Evolutionary conservation across 169 alveolate genomes (phyloP), one percentile per base, ranked within the genome.

Genomic region (Plasmodium billcollinsi): DNA sequence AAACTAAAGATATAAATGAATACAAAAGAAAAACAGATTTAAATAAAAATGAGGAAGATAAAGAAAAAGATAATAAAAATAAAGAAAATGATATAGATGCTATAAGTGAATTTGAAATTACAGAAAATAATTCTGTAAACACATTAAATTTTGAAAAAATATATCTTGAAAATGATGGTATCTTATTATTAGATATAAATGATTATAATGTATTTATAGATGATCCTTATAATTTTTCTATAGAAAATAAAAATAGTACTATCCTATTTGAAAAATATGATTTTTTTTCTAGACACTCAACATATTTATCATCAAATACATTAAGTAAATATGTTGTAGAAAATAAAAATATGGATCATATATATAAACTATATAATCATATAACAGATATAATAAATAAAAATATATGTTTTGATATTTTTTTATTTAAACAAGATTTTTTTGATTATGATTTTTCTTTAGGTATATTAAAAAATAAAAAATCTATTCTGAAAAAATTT

Each of bases 101-200:
- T 4, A 56, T 62, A 1, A 33, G 18, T 47, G 80, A 80, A 39
- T 21, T 24, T 7, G 62, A 80, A 45, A n/a, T 58, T 24, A 18
- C 58, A 15, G 83, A 80, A 14, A 58, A 26, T 1, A 80, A 66
- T 26, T 54, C 80, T 7, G 9, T 80, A 11, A 80, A 50, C 8
- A 58, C 90, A 9, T n/a, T 80, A 5, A 80, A 80, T 47, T 80
- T 80, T 67, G 90, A 80, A 43, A 80, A 80, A 54, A 67, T 80
- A 11, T 80, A 20, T 45, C 63, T 80, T 9, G 90, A 80, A 67
- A 80, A 80, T 70, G 90, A 80, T 56, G 90, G 90, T n/a, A 66
- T 80, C 7, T 45, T 80, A 12, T 45, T 80, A 5, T 50, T 67
- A 80, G 80, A 80, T 39, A 80, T 80, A 18, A 80, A 80, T 43